Percentiles rank a stretch among this genome's conserved stretches.
These are phyloP conservation scores for Magnaporthiopsis rhizophila DNA, from an alignment of 2,329 filamentous ascomycete species.

Conservation along the genomic window DNA sequence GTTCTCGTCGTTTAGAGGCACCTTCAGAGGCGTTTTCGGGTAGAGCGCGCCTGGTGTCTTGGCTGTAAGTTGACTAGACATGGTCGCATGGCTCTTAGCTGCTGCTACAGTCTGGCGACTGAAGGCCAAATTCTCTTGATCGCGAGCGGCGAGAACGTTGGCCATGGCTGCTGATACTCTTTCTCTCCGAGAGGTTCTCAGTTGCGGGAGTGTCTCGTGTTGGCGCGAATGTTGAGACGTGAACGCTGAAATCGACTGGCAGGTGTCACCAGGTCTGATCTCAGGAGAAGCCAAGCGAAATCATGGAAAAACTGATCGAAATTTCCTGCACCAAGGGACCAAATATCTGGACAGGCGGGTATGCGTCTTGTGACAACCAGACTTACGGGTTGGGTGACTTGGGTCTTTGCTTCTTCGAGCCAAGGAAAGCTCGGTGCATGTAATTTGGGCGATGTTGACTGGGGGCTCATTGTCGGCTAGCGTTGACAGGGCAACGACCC, in stretches of 20 bases:
- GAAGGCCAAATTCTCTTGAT: constrained; percentile 84
- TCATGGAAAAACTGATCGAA: neutral
- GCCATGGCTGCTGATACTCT: neutral
- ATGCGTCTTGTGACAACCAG: neutral
- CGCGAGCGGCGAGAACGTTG: constrained; percentile 49
- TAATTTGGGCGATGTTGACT: constrained; percentile 1
- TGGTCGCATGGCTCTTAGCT: constrained; percentile 58
- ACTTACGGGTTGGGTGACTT: neutral
- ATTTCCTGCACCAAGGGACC: neutral
- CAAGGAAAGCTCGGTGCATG: neutral
- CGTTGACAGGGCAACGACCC: constrained; percentile 1
- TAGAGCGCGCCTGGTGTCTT: constrained; percentile 73
- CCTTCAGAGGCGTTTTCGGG: constrained; percentile 75
- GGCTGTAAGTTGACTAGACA: constrained; percentile 38
- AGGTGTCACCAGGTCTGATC: neutral
- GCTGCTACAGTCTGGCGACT: constrained; percentile 62
- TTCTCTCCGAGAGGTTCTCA: neutral
- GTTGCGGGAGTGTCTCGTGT: neutral
- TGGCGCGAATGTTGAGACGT: neutral
- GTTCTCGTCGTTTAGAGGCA: constrained; percentile 81
- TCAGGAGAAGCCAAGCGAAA: neutral
- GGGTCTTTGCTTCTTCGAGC: neutral
- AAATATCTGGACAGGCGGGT: neutral
- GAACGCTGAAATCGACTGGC: neutral
- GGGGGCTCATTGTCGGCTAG: neutral